Percentiles rank a stretch among this genome's conserved stretches.
phyloP scores from a whole-genome alignment of 768 basidiomycete genomes.

The Tulasnella sp. region DNA sequence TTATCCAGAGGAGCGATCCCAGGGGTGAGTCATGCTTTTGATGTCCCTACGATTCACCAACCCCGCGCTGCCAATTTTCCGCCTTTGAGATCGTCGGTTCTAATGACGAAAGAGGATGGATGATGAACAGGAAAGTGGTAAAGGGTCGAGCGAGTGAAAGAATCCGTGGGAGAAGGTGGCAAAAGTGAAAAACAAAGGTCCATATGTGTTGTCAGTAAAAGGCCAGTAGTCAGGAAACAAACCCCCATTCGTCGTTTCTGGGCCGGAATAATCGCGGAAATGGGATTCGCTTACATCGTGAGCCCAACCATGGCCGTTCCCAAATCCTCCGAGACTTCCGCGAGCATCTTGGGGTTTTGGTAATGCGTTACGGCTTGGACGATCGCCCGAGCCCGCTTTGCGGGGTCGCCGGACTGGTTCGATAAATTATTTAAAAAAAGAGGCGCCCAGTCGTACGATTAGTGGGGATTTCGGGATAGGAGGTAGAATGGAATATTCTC shows the following conservation, averaged over 20 bases:
- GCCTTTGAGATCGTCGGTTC: slow-evolving; percentile 57
- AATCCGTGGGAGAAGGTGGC: background rate
- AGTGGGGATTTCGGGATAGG: background rate
- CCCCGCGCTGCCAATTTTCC: slow-evolving; percentile 61
- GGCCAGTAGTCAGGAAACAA: too few relatives aligned
- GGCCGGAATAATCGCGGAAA: slow-evolving; percentile 1
- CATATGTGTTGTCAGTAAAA: too few relatives aligned
- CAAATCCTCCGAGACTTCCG: slow-evolving; percentile 76
- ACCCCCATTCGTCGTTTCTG: too few relatives aligned
- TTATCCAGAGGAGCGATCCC: too few relatives aligned
- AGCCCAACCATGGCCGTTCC: slow-evolving; percentile 92
- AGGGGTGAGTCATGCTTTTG: too few relatives aligned
- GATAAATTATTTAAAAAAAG: too few relatives aligned
- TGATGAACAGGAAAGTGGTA: background rate
- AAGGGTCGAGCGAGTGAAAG: background rate
- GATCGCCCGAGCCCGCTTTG: slow-evolving; percentile 87
- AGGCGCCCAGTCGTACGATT: background rate
- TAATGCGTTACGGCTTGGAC: slow-evolving; percentile 93
- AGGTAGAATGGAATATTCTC: background rate
- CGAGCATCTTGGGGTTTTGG: slow-evolving; percentile 87
- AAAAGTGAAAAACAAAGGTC: background rate
- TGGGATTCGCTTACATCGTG: slow-evolving; percentile 51
- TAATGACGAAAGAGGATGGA: slow-evolving; percentile 24
- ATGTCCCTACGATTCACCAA: slow-evolving; percentile 35
- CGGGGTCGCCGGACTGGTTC: slow-evolving; percentile 77